Evolutionary conservation across 352 stramenopile species (phyloP).

Genomic region (Phytophthora ramorum): DNA sequence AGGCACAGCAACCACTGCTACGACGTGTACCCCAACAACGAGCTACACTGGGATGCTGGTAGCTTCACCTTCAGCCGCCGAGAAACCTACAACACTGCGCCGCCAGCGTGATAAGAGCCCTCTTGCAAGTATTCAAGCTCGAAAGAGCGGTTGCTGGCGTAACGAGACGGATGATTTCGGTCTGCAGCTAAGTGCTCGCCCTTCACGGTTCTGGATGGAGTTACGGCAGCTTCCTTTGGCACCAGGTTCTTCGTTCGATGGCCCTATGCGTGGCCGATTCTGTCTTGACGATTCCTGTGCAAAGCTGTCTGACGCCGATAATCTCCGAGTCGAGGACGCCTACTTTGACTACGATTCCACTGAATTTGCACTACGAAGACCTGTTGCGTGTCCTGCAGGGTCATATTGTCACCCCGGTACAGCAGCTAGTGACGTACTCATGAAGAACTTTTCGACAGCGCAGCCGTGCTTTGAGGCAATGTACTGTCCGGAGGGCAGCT

Average conservation of each 20-base stretch:
- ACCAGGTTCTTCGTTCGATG: constrained; percentile 65
- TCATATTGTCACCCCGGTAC: constrained; percentile 92
- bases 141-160: constrained; percentile 93
- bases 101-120: constrained; percentile 32
- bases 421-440: constrained; percentile 67
- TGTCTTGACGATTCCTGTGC: constrained; percentile 95
- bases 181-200: constrained; percentile 87
- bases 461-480: constrained; percentile 91
- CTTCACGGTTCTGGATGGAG: constrained; percentile 95
- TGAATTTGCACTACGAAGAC: constrained; percentile 80
- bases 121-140: constrained; percentile 59
- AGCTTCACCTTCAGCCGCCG: constrained; percentile 37
- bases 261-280: constrained; percentile 91
- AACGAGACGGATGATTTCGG: constrained; percentile 96
- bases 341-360: constrained; percentile 88
- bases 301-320: constrained; percentile 81
- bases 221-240: constrained; percentile 90
- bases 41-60: constrained; percentile 51
- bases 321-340: constrained; percentile 76
- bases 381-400: constrained; percentile 86
- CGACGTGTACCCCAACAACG: constrained; percentile 74
- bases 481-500: constrained; percentile 93
- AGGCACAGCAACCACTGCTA: constrained; percentile 94
- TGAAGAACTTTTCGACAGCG: constrained; percentile 91
- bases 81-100: constrained; percentile 52